These are phyloP conservation scores for Nannizziopsis arthrosporioides DNA, from an alignment of 2,329 filamentous ascomycete species.

Conservation along the genomic window DNA sequence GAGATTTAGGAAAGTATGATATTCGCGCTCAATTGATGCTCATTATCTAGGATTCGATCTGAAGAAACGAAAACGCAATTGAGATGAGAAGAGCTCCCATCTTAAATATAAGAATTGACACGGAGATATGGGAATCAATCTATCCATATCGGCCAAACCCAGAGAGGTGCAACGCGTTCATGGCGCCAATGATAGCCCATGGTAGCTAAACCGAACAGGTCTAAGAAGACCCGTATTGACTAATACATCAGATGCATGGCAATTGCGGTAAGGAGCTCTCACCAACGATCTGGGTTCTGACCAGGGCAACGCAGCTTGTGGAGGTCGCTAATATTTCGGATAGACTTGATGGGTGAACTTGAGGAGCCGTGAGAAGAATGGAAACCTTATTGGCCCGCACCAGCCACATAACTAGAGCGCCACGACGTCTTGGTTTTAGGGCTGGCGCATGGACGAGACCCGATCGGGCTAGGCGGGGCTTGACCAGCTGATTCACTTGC, in stretches of 20 bases:
- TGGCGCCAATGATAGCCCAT: conserved; percentile 3
- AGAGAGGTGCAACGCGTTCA: conserved; percentile 2
- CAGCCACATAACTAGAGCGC: conserved; percentile 12
- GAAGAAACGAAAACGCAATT: conserved; percentile 5
- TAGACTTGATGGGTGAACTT: not conserved
- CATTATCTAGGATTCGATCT: not conserved
- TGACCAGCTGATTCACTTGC: conserved; percentile 14
- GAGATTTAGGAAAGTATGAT: not conserved
- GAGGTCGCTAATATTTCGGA: conserved; percentile 1
- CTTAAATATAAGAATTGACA: conserved; percentile 1
- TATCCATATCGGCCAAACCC: not conserved
- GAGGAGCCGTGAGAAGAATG: not conserved
- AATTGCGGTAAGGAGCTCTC: conserved; percentile 3
- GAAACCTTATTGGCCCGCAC: not conserved
- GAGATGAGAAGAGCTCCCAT: not conserved
- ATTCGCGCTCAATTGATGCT: not conserved
- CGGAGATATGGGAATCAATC: conserved; percentile 2
- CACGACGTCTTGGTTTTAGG: conserved; percentile 6
- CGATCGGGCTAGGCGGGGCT: conserved; percentile 5
- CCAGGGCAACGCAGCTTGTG: conserved; percentile 3
- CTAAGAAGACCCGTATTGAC: not conserved
- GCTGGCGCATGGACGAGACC: conserved; percentile 2
- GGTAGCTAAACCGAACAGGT: not conserved
- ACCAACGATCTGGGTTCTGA: not conserved
- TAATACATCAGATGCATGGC: conserved; percentile 5